phyloP scores from a whole-genome alignment of 345 rosid species.

The Bruguiera gymnorhiza region DNA sequence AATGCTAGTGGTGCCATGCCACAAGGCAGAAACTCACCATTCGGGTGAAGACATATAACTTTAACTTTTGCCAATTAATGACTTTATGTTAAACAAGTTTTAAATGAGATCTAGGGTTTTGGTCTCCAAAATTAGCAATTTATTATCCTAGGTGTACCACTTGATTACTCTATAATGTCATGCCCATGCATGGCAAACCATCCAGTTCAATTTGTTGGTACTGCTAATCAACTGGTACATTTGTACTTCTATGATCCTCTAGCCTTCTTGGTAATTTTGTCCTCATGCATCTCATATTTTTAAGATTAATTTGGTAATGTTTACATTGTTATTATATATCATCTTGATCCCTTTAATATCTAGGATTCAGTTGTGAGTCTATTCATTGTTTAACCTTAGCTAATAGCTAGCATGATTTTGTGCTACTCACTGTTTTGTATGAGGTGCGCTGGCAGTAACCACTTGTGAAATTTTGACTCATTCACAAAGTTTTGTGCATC shows the following conservation, averaged over 20 bases:
- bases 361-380: no score
- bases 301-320: not conserved
- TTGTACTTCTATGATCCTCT: constrained; percentile 11
- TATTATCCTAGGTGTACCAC: constrained; percentile 20
- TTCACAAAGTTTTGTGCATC: no score
- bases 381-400: no score
- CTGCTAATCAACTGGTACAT: constrained; percentile 22
- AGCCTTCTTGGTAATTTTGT: not conserved
- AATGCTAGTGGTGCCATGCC: constrained; percentile 38
- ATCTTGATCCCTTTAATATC: no score
- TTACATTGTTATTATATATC: not conserved
- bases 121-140: constrained; percentile 16
- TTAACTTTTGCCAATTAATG: constrained; percentile 8
- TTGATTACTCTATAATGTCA: constrained; percentile 24
- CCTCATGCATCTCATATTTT: not conserved
- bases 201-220: constrained; percentile 16
- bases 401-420: no score
- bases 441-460: no score
- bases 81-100: constrained; percentile 11
- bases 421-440: no score
- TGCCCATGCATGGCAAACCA: constrained; percentile 25
- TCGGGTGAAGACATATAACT: constrained; percentile 36
- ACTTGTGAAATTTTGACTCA: no score
- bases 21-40: constrained; percentile 62
- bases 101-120: constrained; percentile 27